phyloP scores from a whole-genome alignment of 345 rosid genomes.

The Corchorus capsularis region DNA sequence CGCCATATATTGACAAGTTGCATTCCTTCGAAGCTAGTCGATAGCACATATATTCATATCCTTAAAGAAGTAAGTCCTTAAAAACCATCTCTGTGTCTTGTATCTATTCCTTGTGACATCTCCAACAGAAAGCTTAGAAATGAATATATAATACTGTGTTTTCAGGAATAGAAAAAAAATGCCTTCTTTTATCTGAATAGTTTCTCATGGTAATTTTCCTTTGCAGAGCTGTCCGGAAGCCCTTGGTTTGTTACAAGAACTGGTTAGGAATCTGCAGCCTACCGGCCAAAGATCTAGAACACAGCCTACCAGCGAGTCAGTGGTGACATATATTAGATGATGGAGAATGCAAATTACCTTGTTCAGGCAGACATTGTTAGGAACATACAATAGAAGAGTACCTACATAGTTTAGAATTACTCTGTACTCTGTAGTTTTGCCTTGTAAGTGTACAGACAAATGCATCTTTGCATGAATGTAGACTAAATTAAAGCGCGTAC shows the following conservation, averaged over 20 bases:
- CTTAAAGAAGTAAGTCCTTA: constrained; percentile 36
- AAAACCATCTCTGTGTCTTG: not conserved
- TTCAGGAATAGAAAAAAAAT: not conserved
- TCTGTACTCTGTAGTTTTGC: not conserved
- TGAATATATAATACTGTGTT: not conserved
- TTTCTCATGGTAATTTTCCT: constrained; percentile 11
- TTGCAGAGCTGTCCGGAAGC: constrained; percentile 29
- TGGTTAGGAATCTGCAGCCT: constrained; percentile 21
- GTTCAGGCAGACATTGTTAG: not conserved
- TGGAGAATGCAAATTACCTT: not conserved
- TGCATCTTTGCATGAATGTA: not conserved
- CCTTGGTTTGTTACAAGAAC: not conserved
- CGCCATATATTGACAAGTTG: constrained; percentile 11
- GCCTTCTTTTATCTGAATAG: not conserved
- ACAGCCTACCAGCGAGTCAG: not conserved
- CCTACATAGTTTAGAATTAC: not conserved
- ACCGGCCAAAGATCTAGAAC: not conserved
- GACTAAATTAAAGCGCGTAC: not conserved
- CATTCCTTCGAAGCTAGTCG: constrained; percentile 27
- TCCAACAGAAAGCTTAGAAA: not conserved
- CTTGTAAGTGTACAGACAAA: not conserved
- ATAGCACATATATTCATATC: constrained; percentile 17
- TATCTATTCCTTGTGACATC: not conserved
- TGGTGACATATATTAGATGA: not conserved
- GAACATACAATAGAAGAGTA: not conserved